Base-by-base conservation (phyloP, 208 protist genomes). In the Naegleria fowleri region DNA sequence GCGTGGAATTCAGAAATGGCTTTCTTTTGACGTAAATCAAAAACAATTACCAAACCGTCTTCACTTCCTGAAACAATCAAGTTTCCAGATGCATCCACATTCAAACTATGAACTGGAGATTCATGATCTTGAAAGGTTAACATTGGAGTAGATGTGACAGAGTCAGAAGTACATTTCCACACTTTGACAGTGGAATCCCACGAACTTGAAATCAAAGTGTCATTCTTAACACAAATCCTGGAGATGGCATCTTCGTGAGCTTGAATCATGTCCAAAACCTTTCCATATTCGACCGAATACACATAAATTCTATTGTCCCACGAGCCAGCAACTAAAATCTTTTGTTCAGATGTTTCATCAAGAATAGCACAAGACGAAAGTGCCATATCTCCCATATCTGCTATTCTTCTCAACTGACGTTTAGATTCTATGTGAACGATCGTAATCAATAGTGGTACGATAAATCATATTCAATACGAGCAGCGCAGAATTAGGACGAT, bases 321-420 rank as follows among this genome's bases (percentile, higher is more conserved):
- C 75, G 86, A 90, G 4, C 51, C 51, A 29, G 16, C 29, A n/a
- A 90, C n/a, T 0, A 90, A 29, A 76, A 76, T 29, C 5, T 16
- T 48, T 39, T 88, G 11, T 41, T 87, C 22, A 0, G 38, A 3
- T 15, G 9, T 41, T 15, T 16, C 11, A 29, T 87, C 83, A 29
- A 9, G 9, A 41, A 51, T 29, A 38, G 41, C 83, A 5, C 13
- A 38, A 6, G 84, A 87, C 0, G 84, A 87, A 36, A 87, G 39
- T 48, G 40, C 84, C 39, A 55, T 55, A 55, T 90, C 51, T 76
- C 86, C 86, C 22, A 58, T 76, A 39, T 88, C 84, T 88, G 84
- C 41, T 38, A 88, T 88, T 38, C 84, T 88, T 88, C 84, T 88
- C 39, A 88, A 59, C 33, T 88, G 84, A 33, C 43, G 39, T 38